Evolutionary conservation across 768 basidiomycete genomes (phyloP).

Genomic region (Boletus reticuloceps): DNA sequence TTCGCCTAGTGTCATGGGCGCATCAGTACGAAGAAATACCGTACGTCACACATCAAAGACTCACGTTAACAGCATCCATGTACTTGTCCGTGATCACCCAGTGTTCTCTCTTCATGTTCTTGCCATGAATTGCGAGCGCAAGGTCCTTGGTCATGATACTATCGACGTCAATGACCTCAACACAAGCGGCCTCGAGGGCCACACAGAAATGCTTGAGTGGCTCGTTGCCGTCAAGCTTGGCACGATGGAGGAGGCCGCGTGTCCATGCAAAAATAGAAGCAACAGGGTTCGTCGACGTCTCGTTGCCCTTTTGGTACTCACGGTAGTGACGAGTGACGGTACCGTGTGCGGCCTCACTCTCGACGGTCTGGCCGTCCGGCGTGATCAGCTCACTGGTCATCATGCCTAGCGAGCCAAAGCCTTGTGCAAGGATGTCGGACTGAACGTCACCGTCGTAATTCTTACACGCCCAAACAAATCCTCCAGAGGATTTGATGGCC

Average conservation of each 20-base stretch:
- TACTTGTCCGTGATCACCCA: slow-evolving; percentile 96
- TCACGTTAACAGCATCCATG: slow-evolving; percentile 89
- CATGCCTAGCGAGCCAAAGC: slow-evolving; percentile 95
- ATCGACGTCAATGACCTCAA: slow-evolving; percentile 89
- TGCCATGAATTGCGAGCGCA: slow-evolving; percentile 91
- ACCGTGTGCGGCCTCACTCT: slow-evolving; percentile 96
- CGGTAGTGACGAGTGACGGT: slow-evolving; percentile 97
- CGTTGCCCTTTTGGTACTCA: slow-evolving; percentile 94
- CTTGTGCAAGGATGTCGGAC: slow-evolving; percentile 95
- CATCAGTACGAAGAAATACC: slow-evolving; percentile 11
- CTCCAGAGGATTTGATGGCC: slow-evolving; percentile 93
- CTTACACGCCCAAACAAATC: slow-evolving; percentile 77
- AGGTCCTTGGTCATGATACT: slow-evolving; percentile 97
- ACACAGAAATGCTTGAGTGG: slow-evolving; percentile 69
- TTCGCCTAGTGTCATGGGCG: slow-evolving; percentile 34
- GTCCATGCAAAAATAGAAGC: slow-evolving; percentile 99
- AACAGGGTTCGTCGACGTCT: slow-evolving; percentile 98
- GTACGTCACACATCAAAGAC: slow-evolving; percentile 23
- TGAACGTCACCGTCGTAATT: slow-evolving; percentile 87
- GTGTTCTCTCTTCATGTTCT: slow-evolving; percentile 87
- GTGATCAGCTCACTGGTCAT: slow-evolving; percentile 97
- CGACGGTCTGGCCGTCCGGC: slow-evolving; percentile 89
- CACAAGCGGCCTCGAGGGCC: slow-evolving; percentile 81
- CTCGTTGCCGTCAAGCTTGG: slow-evolving; percentile 85
- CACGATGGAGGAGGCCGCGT: slow-evolving; percentile 87